Evolutionary conservation across 345 rosid genomes (phyloP).

Genomic region (Turritis glabra): DNA sequence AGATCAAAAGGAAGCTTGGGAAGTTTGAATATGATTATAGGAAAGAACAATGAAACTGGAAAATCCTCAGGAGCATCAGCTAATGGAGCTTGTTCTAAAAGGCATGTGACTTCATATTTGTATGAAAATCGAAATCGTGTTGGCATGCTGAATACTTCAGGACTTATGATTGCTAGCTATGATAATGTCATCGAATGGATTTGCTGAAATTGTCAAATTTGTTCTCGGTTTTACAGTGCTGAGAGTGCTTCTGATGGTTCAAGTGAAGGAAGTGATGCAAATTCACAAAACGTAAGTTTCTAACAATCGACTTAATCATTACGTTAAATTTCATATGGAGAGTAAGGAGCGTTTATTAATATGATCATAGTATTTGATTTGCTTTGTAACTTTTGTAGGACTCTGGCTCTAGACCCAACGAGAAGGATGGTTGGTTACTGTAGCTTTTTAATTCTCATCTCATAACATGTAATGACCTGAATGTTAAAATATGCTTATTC

Average conservation of each 20-base stretch:
- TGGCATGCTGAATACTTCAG: not conserved
- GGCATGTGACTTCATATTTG: constrained; percentile 47
- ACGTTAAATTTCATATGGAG: not conserved
- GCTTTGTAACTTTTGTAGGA: constrained; percentile 35
- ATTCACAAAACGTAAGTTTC: constrained; percentile 74
- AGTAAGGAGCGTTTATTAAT: not conserved
- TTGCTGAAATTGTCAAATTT: constrained; percentile 34
- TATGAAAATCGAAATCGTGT: not conserved
- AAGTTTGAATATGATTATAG: constrained; percentile 84
- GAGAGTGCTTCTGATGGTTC: constrained; percentile 92
- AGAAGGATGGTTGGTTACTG: constrained; percentile 58
- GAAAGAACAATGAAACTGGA: constrained; percentile 66
- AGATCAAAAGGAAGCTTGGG: constrained; percentile 99
- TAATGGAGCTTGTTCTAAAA: constrained; percentile 83
- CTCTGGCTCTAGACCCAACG: constrained; percentile 79
- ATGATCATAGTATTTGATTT: constrained; percentile 13
- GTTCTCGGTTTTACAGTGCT: constrained; percentile 50
- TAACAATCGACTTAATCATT: constrained; percentile 1
- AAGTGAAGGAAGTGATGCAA: constrained; percentile 93
- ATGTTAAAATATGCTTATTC: not conserved
- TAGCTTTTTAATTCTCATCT: not conserved
- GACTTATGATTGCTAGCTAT: not conserved
- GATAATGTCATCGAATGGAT: constrained; percentile 12
- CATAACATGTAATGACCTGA: not conserved
- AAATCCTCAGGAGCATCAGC: constrained; percentile 76